These are phyloP conservation scores for Fusarium abutilonis DNA, from an alignment of 2,329 filamentous ascomycete species.

Conservation along the genomic window DNA sequence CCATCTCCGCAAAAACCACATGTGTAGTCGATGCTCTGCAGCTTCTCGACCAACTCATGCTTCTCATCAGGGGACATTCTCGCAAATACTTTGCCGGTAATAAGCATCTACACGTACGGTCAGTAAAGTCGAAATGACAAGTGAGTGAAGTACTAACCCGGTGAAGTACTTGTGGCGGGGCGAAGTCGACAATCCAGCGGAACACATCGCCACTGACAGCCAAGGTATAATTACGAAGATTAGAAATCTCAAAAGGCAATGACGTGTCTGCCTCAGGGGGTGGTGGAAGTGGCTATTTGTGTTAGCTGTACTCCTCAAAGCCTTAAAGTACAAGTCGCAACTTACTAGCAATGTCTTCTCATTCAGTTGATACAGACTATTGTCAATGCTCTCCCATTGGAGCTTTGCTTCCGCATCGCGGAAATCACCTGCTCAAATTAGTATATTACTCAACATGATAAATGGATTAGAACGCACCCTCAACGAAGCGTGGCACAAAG, in stretches of 20 bases:
- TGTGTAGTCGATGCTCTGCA: constrained; percentile 95
- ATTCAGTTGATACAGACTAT: constrained; percentile 80
- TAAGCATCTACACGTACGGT: constrained; percentile 73
- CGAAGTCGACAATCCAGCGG: constrained; percentile 94
- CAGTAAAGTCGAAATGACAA: neutral
- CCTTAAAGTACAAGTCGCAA: neutral
- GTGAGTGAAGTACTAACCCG: constrained; percentile 57
- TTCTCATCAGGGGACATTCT: constrained; percentile 99
- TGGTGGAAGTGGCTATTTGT: constrained; percentile 71
- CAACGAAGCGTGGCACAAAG: constrained; percentile 88
- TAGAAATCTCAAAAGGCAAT: constrained; percentile 83
- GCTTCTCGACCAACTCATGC: constrained; percentile 94
- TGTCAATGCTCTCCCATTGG: constrained; percentile 95
- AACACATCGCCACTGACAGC: constrained; percentile 95
- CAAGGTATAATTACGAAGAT: constrained; percentile 84
- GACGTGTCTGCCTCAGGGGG: constrained; percentile 81
- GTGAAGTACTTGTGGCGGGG: constrained; percentile 79
- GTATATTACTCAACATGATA: neutral
- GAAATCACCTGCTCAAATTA: constrained; percentile 65
- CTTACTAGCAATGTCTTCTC: constrained; percentile 75
- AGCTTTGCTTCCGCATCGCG: constrained; percentile 78
- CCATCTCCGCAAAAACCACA: constrained; percentile 97
- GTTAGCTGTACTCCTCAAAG: constrained; percentile 9
- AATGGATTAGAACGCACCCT: constrained; percentile 59
- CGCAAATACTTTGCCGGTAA: constrained; percentile 91